These are phyloP conservation scores for Verticillium nonalfalfae DNA, from an alignment of 2,329 filamentous ascomycete genomes.

Conservation along the genomic window DNA sequence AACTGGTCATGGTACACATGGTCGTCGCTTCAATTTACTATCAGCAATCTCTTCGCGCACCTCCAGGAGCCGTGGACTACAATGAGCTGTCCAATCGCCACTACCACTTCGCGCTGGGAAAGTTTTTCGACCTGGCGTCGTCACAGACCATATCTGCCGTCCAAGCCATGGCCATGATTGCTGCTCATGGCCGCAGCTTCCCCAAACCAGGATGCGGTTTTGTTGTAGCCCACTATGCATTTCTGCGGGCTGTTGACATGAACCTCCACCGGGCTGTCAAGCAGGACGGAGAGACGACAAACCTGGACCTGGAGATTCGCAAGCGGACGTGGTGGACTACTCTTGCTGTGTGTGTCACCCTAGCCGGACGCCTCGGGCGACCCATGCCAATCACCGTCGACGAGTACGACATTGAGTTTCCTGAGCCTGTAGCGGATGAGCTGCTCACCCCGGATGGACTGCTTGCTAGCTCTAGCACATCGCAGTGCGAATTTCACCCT, in stretches of 20 bases:
- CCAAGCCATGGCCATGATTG: conserved; percentile 68
- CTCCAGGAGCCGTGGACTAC: conserved; percentile 43
- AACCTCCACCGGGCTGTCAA: conserved; percentile 68
- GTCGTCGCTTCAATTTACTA: conserved; percentile 73
- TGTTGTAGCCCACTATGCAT: conserved; percentile 57
- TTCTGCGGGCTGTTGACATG: conserved; percentile 66
- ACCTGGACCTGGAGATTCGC: conserved; percentile 66
- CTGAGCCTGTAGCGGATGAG: conserved; percentile 65
- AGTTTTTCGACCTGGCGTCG: conserved; percentile 58
- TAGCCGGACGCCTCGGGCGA: conserved; percentile 69
- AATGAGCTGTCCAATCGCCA: conserved; percentile 67
- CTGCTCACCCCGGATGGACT: conserved; percentile 59
- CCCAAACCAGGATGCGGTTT: conserved; percentile 73
- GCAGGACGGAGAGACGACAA: conserved; percentile 34
- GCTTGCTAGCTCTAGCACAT: conserved; percentile 38
- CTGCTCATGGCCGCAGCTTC: conserved; percentile 67
- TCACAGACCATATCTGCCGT: conserved; percentile 60
- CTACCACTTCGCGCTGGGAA: conserved; percentile 68
- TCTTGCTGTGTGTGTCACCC: conserved; percentile 57
- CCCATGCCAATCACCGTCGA: conserved; percentile 69
- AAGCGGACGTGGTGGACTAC: conserved; percentile 76
- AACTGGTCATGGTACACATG: conserved; percentile 70
- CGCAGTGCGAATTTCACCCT: conserved; percentile 61
- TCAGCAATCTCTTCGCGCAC: conserved; percentile 68
- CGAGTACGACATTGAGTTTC: conserved; percentile 75